Evolutionary conservation across 305 asterid genomes (phyloP), one percentile per base, ranked within the genome.

Genomic region (Euphrasia arctica): DNA sequence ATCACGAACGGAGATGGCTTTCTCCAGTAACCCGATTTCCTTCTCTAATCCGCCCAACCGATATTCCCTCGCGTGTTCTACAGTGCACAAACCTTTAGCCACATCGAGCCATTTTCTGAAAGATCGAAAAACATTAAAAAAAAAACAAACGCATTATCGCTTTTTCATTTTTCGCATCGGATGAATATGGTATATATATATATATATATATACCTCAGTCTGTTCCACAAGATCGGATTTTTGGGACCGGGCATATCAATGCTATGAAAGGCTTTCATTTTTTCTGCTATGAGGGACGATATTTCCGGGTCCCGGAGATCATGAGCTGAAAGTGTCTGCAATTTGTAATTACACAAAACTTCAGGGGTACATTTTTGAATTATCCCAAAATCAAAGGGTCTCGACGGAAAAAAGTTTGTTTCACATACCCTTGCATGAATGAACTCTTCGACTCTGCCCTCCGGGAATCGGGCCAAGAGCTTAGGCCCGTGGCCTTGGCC

Each of bases 391-490:
- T 25, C 27, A 25, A 25, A 25, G 27, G 27, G 2, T 18, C 27
- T 25, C 27, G 27, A 1, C 27, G 27, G 27, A 25, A 25, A 25
- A 25, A 25, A 25, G 27, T 42, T 42, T 5, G 4, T 60, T 70
- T 32, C 29, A 41, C 89, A 66, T 85, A 92, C 97, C 95, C 87
- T 87, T 14, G 93, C 91, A 72, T 85, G 74, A 77, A 92, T 84
- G 78, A 87, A 92, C 83, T 92, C 91, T 74, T 92, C 97, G 60
- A 92, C 95, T 71, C 98, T 72, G 7, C 98, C 98, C 58, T 66
- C 74, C 4, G 72, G 32, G 72, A 84, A 89, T 22, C 80, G 88
- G 36, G 87, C 94, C 3, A 89, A 83, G 67, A 89, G 86, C 72
- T 73, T 78, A 14, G 98, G 98, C 7, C 98, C 98, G 48, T 80